A percentile compares a stretch with the other conserved stretches of the same genome.
phyloP scores from a whole-genome alignment of 192 early-diverging fungal genomes.

The Coemansia sp. region DNA sequence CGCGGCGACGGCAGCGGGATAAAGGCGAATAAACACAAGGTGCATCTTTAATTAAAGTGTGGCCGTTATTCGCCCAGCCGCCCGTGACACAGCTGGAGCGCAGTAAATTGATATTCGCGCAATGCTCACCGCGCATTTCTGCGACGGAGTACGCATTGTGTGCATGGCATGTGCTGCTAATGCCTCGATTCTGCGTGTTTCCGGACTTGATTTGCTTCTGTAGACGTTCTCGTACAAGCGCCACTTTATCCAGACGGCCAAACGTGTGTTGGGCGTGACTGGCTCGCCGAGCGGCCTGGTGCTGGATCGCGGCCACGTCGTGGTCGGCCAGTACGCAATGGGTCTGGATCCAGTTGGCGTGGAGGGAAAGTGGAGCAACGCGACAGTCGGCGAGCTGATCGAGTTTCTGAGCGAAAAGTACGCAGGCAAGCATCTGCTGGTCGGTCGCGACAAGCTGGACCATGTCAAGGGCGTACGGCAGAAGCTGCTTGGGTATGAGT shows the following conservation, averaged over 20 bases:
- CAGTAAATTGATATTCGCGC: no score
- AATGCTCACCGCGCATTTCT: not conserved
- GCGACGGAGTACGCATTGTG: not conserved
- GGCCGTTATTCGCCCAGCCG: not conserved
- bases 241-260: conserved; percentile 86
- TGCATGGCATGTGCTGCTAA: not conserved
- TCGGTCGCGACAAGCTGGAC: conserved; percentile 95
- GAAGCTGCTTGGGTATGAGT: conserved; percentile 89
- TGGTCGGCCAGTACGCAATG: conserved; percentile 92
- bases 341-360: conserved; percentile 81
- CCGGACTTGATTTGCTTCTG: conserved; percentile 1
- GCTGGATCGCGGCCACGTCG: conserved; percentile 71
- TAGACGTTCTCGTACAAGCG: conserved; percentile 91
- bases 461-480: conserved; percentile 94
- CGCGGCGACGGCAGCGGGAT: no score
- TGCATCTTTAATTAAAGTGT: conserved; percentile 25
- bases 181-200: not conserved
- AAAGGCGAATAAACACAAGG: not conserved
- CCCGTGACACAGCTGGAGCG: no score
- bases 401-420: conserved; percentile 78
- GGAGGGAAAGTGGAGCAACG: conserved; percentile 65
- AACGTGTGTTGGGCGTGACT: conserved; percentile 83
- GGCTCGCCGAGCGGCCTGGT: conserved; percentile 81
- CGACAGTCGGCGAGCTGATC: conserved; percentile 72
- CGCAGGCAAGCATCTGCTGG: conserved; percentile 87